Evolutionary conservation across 306 rosid genomes (phyloP), one percentile per base, ranked within the genome.

Genomic region (Lupinus albus): DNA sequence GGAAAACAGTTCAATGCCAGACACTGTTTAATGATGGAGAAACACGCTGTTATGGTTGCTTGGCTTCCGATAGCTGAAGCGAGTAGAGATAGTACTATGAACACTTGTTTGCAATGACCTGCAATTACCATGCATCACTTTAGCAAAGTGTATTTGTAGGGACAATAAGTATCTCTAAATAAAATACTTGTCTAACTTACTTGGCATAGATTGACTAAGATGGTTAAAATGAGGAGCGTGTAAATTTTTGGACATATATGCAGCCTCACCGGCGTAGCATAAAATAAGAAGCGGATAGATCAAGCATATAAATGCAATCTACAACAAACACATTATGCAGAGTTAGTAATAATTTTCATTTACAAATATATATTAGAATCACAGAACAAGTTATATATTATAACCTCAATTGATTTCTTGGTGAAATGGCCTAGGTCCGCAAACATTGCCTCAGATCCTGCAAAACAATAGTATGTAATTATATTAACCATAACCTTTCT

Each of bases 61-160:
- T 92, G 98, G 85, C 96, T 89, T 80, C 95, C 98, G 50, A 92
- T 91, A 36, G 84, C 89, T 18, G 95, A 83, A 75, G 96, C 79
- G 60, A 90, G 74, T 46, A 84, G 83, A 59, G 96, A 83, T 4
- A 87, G 28, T 41, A 69, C 68, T 71, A 71, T 61, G 83, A 78
- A 90, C 35, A 76, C 2, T 53, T 87, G 85, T 42, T 72, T 81
- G 68, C 55, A 52, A 25, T 38, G 78, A 20, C 56, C 96, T 85
- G 94, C 17, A 74, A 51, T 64, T 75, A 57, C 55, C 73, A 56
- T 49, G 51, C 46, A 25, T 52, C 38, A 62, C 49, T 64, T 87
- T 38, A 81, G 60, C 13, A 13, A 45, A 42, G 55, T 8, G 25
- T 42, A 62, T 56, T 36, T 64, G 13, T 15, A 16, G 9, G 16